These are phyloP conservation scores for Amyloporia xantha DNA, from an alignment of 768 basidiomycete species.

Conservation along the genomic window DNA sequence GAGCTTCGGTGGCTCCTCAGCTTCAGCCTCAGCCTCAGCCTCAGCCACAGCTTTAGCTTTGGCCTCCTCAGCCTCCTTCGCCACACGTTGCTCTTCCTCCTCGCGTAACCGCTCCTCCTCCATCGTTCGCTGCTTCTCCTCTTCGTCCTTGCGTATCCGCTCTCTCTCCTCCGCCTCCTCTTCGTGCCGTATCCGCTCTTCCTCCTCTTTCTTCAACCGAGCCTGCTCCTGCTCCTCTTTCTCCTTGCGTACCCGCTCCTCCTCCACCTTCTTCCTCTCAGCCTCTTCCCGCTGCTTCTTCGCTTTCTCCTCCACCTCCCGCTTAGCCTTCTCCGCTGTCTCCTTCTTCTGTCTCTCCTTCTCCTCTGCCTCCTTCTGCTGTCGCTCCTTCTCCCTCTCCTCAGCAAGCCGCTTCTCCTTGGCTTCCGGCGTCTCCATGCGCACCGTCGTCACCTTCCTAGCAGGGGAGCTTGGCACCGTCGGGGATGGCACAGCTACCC, in stretches of 20 bases:
- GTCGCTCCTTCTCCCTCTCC: constrained; percentile 28
- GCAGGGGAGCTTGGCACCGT: constrained; percentile 35
- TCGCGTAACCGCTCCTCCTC: constrained; percentile 23
- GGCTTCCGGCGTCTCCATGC: constrained; percentile 60
- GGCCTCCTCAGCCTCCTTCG: constrained; percentile 24
- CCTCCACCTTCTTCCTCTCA: constrained; percentile 32
- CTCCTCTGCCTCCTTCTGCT: constrained; percentile 34
- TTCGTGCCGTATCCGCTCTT: constrained; percentile 30
- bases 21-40: constrained; percentile 25
- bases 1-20: constrained; percentile 23
- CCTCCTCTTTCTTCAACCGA: constrained; percentile 25
- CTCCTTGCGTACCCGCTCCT: constrained; percentile 34
- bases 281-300: constrained; percentile 45
- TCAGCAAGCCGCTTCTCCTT: constrained; percentile 43
- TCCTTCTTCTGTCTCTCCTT: constrained; percentile 41
- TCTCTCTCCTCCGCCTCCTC: constrained; percentile 33
- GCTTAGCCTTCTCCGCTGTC: constrained; percentile 24
- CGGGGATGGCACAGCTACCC: constrained; percentile 33
- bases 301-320: constrained; percentile 19
- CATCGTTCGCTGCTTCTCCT: constrained; percentile 33
- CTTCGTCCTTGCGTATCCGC: constrained; percentile 33
- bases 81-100: constrained; percentile 32
- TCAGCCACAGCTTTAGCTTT: constrained; percentile 29
- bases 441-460: constrained; percentile 31
- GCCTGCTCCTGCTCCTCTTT: constrained; percentile 37